These are phyloP conservation scores for Suillus subalutaceus DNA, from an alignment of 768 basidiomycete species.

Conservation along the genomic window DNA sequence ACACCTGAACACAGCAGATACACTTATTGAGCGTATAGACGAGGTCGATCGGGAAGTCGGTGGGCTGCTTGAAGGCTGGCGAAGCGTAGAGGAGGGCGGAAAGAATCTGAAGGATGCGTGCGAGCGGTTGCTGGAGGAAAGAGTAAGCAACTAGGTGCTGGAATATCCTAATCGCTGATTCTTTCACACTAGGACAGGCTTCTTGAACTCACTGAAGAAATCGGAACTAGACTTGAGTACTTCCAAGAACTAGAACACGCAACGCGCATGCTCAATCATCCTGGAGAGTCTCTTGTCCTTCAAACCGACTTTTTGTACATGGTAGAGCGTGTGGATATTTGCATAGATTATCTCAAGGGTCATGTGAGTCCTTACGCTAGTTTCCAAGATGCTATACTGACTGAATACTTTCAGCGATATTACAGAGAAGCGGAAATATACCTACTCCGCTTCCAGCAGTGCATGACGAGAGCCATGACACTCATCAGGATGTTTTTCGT, in stretches of 20 bases:
- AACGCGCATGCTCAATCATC: conserved; percentile 91
- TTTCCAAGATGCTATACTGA: background rate
- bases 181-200: conserved; percentile 63
- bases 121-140: conserved; percentile 85
- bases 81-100: conserved; percentile 90
- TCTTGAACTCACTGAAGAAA: conserved; percentile 79
- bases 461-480: conserved; percentile 97
- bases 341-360: conserved; percentile 84
- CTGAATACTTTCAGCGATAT: conserved; percentile 60
- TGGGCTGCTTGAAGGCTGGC: conserved; percentile 83
- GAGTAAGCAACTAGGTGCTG: conserved; percentile 52
- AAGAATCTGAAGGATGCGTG: conserved; percentile 90
- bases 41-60: conserved; percentile 75
- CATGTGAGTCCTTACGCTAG: conserved; percentile 59
- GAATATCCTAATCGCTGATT: conserved; percentile 1
- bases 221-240: conserved; percentile 81
- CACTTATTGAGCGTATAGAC: conserved; percentile 69
- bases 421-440: conserved; percentile 94
- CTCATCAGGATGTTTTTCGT: conserved; percentile 98
- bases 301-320: conserved; percentile 92
- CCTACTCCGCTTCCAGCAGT: conserved; percentile 96
- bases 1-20: conserved; percentile 79
- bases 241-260: conserved; percentile 95
- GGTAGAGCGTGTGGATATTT: conserved; percentile 94
- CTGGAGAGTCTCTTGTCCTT: conserved; percentile 89